Conservation (phyloP, 2,329 filamentous ascomycete genomes). For the Escovopsis sp. region DNA sequence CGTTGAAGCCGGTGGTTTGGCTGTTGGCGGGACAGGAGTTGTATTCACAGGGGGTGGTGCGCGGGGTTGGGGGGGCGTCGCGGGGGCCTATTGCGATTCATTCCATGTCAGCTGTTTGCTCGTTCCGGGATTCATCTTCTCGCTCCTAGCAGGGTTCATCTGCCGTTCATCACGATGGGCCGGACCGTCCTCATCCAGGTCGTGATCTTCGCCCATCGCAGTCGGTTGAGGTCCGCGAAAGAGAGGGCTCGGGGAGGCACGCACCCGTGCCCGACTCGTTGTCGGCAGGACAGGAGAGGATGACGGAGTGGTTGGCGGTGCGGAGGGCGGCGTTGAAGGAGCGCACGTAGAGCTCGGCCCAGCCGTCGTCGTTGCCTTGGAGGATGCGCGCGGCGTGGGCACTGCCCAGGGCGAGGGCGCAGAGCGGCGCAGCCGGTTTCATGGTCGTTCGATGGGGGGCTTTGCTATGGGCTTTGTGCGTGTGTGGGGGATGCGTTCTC, state of each 20-base stretch:
- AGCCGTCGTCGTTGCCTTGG: constrained; percentile 58
- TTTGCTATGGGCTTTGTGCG: background rate
- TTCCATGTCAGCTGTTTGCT: constrained; percentile 1
- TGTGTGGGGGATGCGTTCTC: background rate
- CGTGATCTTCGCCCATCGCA: no score
- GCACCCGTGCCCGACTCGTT: constrained; percentile 48
- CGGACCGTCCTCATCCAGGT: no score
- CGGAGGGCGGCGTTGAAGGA: constrained; percentile 41
- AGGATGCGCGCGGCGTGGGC: constrained; percentile 35
- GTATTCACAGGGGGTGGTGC: constrained; percentile 41
- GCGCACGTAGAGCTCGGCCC: constrained; percentile 54
- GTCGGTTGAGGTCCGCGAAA: no score
- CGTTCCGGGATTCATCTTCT: background rate
- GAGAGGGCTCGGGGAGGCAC: background rate
- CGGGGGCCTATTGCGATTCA: constrained; percentile 28
- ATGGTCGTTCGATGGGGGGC: constrained; percentile 5
- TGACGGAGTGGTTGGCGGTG: constrained; percentile 39
- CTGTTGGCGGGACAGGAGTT: constrained; percentile 42
- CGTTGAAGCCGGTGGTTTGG: constrained; percentile 40
- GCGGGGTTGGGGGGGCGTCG: constrained; percentile 28
- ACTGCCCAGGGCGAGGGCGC: constrained; percentile 11
- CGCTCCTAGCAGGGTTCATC: background rate
- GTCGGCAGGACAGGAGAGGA: constrained; percentile 51
- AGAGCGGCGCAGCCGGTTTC: constrained; percentile 12
- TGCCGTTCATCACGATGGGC: no score